A percentile compares a stretch with the other conserved stretches of the same genome.
Conservation (phyloP, 2,329 filamentous ascomycete species). For the Fusarium acutatum region DNA sequence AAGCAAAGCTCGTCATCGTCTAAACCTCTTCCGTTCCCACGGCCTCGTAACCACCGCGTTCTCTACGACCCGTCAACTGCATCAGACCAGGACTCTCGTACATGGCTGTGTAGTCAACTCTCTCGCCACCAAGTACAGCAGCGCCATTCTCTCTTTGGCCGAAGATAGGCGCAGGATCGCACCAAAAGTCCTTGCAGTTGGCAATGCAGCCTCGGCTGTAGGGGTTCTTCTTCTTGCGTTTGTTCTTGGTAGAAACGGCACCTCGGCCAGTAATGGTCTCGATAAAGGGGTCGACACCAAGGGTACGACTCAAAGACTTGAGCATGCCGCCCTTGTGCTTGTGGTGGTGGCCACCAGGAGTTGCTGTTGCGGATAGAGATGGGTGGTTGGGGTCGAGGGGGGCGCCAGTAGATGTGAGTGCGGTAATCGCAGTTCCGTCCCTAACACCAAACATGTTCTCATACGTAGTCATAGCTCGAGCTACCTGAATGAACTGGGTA, state of each 20-base stretch:
- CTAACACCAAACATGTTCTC: conserved; percentile 92
- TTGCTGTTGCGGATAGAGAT: conserved; percentile 62
- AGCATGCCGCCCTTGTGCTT: conserved; percentile 72
- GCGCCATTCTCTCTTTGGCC: conserved; percentile 76
- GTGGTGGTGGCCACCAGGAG: conserved; percentile 57
- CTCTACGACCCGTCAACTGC: conserved; percentile 59
- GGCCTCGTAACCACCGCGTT: conserved; percentile 68
- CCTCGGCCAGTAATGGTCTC: conserved; percentile 88
- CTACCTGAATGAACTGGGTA: conserved; percentile 92
- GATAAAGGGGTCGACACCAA: conserved; percentile 93
- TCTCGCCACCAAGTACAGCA: conserved; percentile 79
- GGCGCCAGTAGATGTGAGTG: conserved; percentile 80
- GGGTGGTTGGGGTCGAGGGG: conserved; percentile 74
- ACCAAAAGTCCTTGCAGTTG: conserved; percentile 98
- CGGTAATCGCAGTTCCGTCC: conserved; percentile 68
- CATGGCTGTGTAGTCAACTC: conserved; percentile 86
- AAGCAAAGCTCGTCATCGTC: background rate
- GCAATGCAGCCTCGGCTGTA: conserved; percentile 84
- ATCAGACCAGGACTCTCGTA: conserved; percentile 85
- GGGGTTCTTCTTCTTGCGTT: conserved; percentile 74
- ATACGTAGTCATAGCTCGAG: conserved; percentile 92
- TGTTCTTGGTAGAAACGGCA: conserved; percentile 66
- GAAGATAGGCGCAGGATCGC: conserved; percentile 85
- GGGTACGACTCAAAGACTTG: conserved; percentile 81
- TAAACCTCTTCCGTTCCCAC: conserved; percentile 64